Evolutionary conservation across 192 early-diverging fungal species (phyloP), one percentile per base, ranked within the genome.

Genomic region (Mortierella hygrophila): DNA sequence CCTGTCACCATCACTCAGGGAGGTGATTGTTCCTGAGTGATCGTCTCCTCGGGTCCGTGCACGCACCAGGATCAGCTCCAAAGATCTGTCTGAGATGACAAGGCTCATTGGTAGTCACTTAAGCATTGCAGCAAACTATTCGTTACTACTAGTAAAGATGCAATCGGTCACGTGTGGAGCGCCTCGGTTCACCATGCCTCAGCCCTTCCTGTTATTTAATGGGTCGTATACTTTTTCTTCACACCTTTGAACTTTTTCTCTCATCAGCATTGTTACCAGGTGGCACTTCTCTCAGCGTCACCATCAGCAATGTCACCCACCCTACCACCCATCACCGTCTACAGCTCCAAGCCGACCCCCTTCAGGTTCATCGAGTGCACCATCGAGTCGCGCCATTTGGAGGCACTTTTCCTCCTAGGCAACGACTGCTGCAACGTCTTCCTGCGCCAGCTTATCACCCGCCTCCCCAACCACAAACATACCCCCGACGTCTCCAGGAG

Each of bases 291-390:
- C 47, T 20, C 60, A 4, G 4, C 60, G 2, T 15, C 60, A 11
- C 26, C 60, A 29, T 65, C 60, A 65, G 29, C 60, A 65, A 65
- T 65, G 60, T 65, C 60, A 4, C 9, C 75, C 5, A 23, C 75
- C 9, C 41, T 60, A 13, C 23, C 60, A 42, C 55, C 75, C 13
- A n/a, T 68, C 23, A 32, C 41, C 7, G 75, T 65, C 26, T 76
- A 76, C 41, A 76, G 75, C 54, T 26, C 52, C 16, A 57, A 57
- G 10, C 75, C 75, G 15, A 26, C 54, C 11, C 21, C 41, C 7
- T 65, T 82, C 41, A 70, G 81, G 16, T 54, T 63, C 29, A 76
- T 63, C 32, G 81, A 76, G 40, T 75, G 74, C 41, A 76, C 75
- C 21, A 76, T 75, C 6, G 81, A 82, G 21, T 52, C 63, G 13